Evolutionary conservation across 495 filamentous ascomycete species (phyloP), one percentile per base, ranked within the genome.

Genomic region (Trichoderma parareesei): DNA sequence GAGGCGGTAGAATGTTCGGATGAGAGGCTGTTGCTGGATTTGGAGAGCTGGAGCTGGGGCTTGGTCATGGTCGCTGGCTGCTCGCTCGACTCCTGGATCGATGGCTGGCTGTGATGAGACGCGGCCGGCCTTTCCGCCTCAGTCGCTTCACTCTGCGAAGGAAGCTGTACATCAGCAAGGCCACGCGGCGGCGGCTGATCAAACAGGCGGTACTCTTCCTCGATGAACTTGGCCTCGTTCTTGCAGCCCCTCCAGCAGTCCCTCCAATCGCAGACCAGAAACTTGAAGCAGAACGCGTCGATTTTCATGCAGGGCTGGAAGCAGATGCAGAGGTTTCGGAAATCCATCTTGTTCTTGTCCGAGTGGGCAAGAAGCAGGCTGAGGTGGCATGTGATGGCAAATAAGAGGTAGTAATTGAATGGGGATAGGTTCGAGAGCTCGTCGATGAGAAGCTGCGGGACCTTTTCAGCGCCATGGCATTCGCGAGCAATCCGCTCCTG

Each of bases 221-320:
- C 82, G 16, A 92, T 83, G 67, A 81, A 91, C 65, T 86, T 85
- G 65, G 89, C 88, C 72, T 97, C 92, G n/a, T 88, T 95, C 81
- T 85, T 91, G 79, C 92, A 97, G 3, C 92, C 92, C 71, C 93
- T 91, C 92, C 92, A 97, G 78, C 92, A 97, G 60, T 93, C 87
- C 67, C 89, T 84, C 92, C 92, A 97, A 73, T 97, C 87, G 70
- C 89, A 88, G 41, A 97, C 90, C 40, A 97, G 81, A 70, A 93
- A 96, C 61, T 91, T 87, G 81, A 97, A 96, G 76, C 90, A 93
- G 71, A 90, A 92, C 4, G 85, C 82, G 72, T 96, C 92, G 53
- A 97, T 93, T 70, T 90, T 92, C 82, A 97, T 88, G 75, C 90
- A 94, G 5, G 92, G 92, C 78, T 94, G 90, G 77, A 96, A 95